phyloP scores from a whole-genome alignment of 148 eudicot species.

The Rhododendron griersonianum region DNA sequence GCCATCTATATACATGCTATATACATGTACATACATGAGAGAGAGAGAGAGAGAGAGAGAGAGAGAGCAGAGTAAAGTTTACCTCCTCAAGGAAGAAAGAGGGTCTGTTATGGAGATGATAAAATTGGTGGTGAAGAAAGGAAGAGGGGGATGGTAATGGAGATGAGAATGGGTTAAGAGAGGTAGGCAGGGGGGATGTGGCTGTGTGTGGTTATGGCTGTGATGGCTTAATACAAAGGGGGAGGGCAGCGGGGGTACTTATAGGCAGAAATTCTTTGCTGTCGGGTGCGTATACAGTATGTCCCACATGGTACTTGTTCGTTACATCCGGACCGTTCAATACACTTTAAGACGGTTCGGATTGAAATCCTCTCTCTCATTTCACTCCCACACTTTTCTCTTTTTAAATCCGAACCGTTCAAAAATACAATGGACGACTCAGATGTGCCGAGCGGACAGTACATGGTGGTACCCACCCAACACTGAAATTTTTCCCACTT shows the following conservation, averaged over 20 bases:
- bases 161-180: background rate
- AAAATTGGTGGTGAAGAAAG: background rate
- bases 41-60: background rate
- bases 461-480: no score
- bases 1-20: background rate
- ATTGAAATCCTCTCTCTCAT: no score
- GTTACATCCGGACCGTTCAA: accelerated
- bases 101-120: slow-evolving; percentile 4
- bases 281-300: no score
- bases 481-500: no score
- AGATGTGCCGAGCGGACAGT: accelerated
- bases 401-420: no score
- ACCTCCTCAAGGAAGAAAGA: slow-evolving; percentile 21
- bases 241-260: slow-evolving; percentile 40
- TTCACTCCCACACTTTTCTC: no score
- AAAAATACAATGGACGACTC: no score
- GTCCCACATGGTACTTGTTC: accelerated
- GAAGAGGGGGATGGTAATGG: background rate
- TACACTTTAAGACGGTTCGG: no score
- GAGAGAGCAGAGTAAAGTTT: background rate
- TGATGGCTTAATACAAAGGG: slow-evolving; percentile 16
- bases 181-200: background rate
- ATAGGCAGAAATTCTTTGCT: slow-evolving; percentile 24
- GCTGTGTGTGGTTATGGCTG: slow-evolving; percentile 15
- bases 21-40: background rate